These are phyloP conservation scores for Stipa capillata DNA, from an alignment of 176 grass and related monocot species.

Conservation along the genomic window DNA sequence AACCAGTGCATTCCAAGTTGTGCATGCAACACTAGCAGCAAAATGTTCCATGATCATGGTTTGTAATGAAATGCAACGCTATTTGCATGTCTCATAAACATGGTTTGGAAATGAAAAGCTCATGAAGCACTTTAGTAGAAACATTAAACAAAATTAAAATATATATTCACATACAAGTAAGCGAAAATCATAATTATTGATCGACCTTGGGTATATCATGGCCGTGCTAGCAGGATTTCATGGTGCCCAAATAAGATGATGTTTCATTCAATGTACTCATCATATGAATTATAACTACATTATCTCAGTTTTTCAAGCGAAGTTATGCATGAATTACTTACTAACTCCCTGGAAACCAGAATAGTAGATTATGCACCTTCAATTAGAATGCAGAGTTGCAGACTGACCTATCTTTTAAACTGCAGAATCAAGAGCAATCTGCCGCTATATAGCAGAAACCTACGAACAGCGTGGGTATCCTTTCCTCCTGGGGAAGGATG, in stretches of 20 bases:
- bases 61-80: conserved; percentile 1
- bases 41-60: background rate
- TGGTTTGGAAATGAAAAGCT: background rate
- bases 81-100: background rate
- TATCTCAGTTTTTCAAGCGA: background rate
- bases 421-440: conserved; percentile 89
- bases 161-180: background rate
- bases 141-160: background rate
- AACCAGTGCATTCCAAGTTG: background rate
- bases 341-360: background rate
- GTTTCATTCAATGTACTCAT: background rate
- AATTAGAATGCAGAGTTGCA: background rate
- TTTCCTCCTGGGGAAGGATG: conserved; percentile 77
- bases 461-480: conserved; percentile 51
- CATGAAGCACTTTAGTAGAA: background rate
- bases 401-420: conserved; percentile 8
- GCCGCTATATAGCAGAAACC: conserved; percentile 64
- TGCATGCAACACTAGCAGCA: background rate
- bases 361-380: background rate
- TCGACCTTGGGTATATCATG: too few relatives aligned
- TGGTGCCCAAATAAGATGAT: background rate
- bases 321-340: background rate
- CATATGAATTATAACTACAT: background rate
- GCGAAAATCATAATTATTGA: too few relatives aligned
- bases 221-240: background rate